Evolutionary conservation across 352 stramenopile species (phyloP).

Genomic region (Pythium graminicola): DNA sequence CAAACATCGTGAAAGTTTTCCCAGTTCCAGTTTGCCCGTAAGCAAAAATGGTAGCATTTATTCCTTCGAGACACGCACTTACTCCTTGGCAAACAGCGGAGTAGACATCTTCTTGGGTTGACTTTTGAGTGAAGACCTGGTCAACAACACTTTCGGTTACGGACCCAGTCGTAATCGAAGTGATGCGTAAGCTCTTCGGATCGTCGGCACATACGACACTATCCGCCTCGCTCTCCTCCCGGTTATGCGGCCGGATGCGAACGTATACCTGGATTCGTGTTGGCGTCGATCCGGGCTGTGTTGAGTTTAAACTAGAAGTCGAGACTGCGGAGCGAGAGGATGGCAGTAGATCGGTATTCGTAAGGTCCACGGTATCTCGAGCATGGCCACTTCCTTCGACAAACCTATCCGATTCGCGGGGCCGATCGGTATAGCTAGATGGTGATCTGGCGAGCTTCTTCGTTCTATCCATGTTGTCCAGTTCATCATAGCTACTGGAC

Average conservation of each 20-base stretch:
- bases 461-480: background rate
- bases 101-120: slow-evolving; percentile 81
- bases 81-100: slow-evolving; percentile 55
- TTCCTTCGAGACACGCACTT: slow-evolving; percentile 61
- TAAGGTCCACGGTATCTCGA: too few species aligned
- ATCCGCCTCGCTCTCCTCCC: slow-evolving; percentile 17
- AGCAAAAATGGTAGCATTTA: slow-evolving; percentile 89
- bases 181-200: slow-evolving; percentile 24
- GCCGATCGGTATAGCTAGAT: too few species aligned
- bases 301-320: background rate
- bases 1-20: slow-evolving; percentile 92
- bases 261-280: slow-evolving; percentile 60
- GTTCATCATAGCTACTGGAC: background rate
- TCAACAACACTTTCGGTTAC: slow-evolving; percentile 71
- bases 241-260: slow-evolving; percentile 44
- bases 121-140: slow-evolving; percentile 48
- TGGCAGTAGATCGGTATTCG: background rate
- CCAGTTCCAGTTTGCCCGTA: slow-evolving; percentile 90
- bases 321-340: background rate
- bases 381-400: too few species aligned
- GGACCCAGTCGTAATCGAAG: slow-evolving; percentile 2
- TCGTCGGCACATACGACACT: slow-evolving; percentile 32
- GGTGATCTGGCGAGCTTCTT: too few species aligned
- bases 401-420: too few species aligned
- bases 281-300: background rate